Percentiles rank a stretch among this genome's conserved stretches.
Evolutionary conservation across 2,329 filamentous ascomycete species (phyloP).

Genomic region (Dactylellina drechsleri): DNA sequence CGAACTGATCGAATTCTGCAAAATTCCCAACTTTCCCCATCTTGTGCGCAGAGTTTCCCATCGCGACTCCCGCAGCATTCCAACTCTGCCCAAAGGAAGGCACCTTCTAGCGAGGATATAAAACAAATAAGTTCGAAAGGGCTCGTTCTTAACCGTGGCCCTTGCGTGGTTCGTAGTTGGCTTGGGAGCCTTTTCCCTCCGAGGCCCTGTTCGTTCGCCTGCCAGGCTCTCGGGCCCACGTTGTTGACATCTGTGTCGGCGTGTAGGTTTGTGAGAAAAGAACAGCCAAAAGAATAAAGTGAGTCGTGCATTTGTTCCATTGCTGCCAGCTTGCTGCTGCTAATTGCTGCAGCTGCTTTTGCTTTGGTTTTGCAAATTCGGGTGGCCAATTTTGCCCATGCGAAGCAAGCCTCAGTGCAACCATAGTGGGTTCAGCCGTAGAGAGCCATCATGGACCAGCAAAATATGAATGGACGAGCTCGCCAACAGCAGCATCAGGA

Average conservation of each 20-base stretch:
- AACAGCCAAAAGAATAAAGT: no score
- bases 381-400: not conserved
- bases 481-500: conserved; percentile 23
- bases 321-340: no score
- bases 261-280: conserved; percentile 2
- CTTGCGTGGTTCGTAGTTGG: not conserved
- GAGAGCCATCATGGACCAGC: conserved; percentile 9
- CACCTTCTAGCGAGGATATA: conserved; percentile 20
- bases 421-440: conserved; percentile 11
- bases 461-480: conserved; percentile 18
- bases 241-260: not conserved
- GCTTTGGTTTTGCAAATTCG: not conserved
- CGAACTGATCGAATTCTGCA: conserved; percentile 20
- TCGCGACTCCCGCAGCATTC: not conserved
- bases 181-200: not conserved
- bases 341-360: not conserved
- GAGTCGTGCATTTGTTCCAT: no score
- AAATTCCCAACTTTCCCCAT: conserved; percentile 8
- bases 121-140: conserved; percentile 3
- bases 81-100: not conserved
- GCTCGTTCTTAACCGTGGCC: conserved; percentile 8
- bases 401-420: conserved; percentile 9
- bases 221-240: not conserved
- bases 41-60: conserved; percentile 16
- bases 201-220: not conserved